Percentiles rank a stretch among this genome's conserved stretches.
Evolutionary conservation across 83 land plant genomes (phyloP).

Genomic region (Thuja plicata): DNA sequence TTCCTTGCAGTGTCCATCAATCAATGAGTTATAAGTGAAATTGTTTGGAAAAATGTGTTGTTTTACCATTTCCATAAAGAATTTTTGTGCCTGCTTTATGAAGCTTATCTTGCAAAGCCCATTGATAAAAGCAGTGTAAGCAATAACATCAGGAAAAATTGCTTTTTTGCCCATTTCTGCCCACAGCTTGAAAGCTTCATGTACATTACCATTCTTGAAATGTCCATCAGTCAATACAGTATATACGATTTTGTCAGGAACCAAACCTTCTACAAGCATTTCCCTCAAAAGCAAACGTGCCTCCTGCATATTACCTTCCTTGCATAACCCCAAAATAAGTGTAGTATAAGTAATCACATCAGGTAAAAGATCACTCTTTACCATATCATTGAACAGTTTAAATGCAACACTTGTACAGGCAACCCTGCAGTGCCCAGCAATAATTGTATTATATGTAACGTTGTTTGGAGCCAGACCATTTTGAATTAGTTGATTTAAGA

Average conservation of each 20-base stretch:
- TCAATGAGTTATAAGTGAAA: slow-evolving; percentile 63
- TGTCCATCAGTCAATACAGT: slow-evolving; percentile 50
- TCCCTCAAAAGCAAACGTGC: slow-evolving; percentile 33
- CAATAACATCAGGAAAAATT: slow-evolving; percentile 51
- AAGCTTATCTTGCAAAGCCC: slow-evolving; percentile 47
- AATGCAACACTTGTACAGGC: slow-evolving; percentile 45
- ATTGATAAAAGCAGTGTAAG: slow-evolving; percentile 57
- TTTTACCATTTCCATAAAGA: slow-evolving; percentile 41
- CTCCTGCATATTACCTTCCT: slow-evolving; percentile 31
- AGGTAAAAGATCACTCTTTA: slow-evolving; percentile 37
- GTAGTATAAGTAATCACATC: slow-evolving; percentile 53
- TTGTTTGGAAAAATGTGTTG: slow-evolving; percentile 60
- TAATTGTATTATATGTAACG: slow-evolving; percentile 49
- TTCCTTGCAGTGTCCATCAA: slow-evolving; percentile 47
- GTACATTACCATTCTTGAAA: slow-evolving; percentile 37
- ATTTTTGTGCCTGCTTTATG: slow-evolving; percentile 37
- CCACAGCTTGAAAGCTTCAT: slow-evolving; percentile 51
- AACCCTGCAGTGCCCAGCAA: slow-evolving; percentile 44
- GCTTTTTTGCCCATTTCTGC: slow-evolving; percentile 37
- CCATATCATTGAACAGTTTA: slow-evolving; percentile 33
- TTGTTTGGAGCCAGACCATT: slow-evolving; percentile 37
- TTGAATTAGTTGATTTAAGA: slow-evolving; percentile 35
- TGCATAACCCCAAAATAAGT: slow-evolving; percentile 50
- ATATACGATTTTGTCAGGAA: slow-evolving; percentile 34
- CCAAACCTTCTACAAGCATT: slow-evolving; percentile 43